Conservation (phyloP, 2,329 filamentous ascomycete genomes). For the Cucurbitaria berberidis region DNA sequence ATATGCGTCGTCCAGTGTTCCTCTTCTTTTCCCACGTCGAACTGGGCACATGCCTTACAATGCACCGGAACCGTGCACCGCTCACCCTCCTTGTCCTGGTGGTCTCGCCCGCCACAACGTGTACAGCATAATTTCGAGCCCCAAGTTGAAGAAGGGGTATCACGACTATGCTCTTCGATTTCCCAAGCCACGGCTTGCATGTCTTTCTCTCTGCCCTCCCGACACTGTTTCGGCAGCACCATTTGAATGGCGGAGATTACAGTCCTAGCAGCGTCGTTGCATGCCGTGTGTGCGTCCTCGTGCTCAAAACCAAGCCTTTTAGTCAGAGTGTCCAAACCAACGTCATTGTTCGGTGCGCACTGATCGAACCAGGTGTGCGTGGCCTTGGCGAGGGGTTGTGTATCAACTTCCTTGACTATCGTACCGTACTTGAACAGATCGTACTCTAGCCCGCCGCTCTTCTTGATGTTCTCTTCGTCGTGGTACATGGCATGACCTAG, state of each 20-base stretch:
- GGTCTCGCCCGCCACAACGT: conserved; percentile 19
- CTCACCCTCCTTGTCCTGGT: neutral
- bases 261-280: conserved; percentile 28
- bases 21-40: neutral
- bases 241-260: conserved; percentile 25
- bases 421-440: conserved; percentile 5
- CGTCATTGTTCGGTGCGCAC: neutral
- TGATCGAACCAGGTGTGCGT: conserved; percentile 3
- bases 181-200: conserved; percentile 14
- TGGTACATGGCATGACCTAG: conserved; percentile 23
- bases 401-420: conserved; percentile 25
- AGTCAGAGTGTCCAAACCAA: conserved; percentile 16
- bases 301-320: conserved; percentile 14
- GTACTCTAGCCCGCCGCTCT: conserved; percentile 11
- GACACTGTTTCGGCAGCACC: conserved; percentile 1
- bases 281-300: conserved; percentile 24
- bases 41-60: conserved; percentile 13
- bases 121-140: conserved; percentile 14
- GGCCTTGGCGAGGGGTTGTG: conserved; percentile 22
- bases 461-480: conserved; percentile 16
- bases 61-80: conserved; percentile 2
- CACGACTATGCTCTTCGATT: conserved; percentile 8
- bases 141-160: neutral
- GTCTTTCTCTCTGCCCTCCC: neutral
- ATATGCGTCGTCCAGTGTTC: neutral